Percentiles rank a stretch among this genome's conserved stretches.
phyloP scores from a whole-genome alignment of 495 filamentous ascomycete genomes.

The Talaromyces ruber region DNA sequence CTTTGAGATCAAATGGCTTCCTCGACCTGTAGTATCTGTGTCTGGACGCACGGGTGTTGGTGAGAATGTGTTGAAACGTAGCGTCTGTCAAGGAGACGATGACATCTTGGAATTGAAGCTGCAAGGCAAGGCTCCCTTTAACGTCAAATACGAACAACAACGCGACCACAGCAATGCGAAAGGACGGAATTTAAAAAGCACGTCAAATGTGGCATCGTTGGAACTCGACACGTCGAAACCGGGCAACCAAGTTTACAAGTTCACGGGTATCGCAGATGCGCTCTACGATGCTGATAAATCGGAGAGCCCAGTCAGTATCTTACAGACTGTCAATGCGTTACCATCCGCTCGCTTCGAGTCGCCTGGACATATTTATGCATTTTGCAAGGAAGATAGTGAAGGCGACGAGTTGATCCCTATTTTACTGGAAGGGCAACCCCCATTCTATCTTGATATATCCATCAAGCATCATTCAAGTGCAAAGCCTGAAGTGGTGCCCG shows the following conservation, averaged over 20 bases:
- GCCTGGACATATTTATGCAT: constrained; percentile 90
- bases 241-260: constrained; percentile 77
- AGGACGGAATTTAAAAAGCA: constrained; percentile 60
- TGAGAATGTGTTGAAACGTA: constrained; percentile 54
- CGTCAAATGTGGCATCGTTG: constrained; percentile 61
- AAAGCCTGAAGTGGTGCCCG: constrained; percentile 68
- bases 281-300: constrained; percentile 71
- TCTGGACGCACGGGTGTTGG: constrained; percentile 20
- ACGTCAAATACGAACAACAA: constrained; percentile 70
- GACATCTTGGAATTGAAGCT: constrained; percentile 76
- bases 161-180: constrained; percentile 53
- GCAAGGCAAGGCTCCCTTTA: constrained; percentile 74
- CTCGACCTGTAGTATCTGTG: constrained; percentile 52
- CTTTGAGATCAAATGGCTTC: constrained; percentile 79
- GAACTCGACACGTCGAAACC: constrained; percentile 76
- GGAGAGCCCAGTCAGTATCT: constrained; percentile 53
- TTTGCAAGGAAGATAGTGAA: constrained; percentile 75
- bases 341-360: constrained; percentile 73
- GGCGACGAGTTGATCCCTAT: constrained; percentile 83
- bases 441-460: constrained; percentile 81
- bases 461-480: constrained; percentile 82
- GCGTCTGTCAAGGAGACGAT: constrained; percentile 89
- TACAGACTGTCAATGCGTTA: constrained; percentile 73
- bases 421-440: constrained; percentile 69
- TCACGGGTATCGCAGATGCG: constrained; percentile 68